Evolutionary conservation across 768 basidiomycete species (phyloP), one percentile per base, ranked within the genome.

Genomic region (Boletus vinaceobasis): DNA sequence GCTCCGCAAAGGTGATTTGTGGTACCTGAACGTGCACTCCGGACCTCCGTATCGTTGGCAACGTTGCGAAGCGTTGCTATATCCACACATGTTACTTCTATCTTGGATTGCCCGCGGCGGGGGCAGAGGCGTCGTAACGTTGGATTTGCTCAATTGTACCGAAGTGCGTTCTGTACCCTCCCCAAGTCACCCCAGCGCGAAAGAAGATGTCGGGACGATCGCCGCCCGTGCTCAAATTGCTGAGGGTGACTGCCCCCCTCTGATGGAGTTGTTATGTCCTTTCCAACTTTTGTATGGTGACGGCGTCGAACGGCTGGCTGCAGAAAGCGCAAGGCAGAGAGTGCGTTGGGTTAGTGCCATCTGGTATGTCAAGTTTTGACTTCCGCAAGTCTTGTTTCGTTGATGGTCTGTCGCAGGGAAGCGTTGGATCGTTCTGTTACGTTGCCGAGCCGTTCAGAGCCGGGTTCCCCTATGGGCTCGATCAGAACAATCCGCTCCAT

Each of bases 11-110:
- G 94, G 94, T 14, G 75, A 85, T 14, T 73, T 97, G 1, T 96
- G 91, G 87, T 97, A 93, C 66, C 82, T 97, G 50, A 96, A 97
- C 53, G 94, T 96, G 0, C 94, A 97, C 64, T 86, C 88, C 0
- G 66, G 81, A 5, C 83, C 87, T 21, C 88, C 89, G 0, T 93
- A 86, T 69, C 73, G 78, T 55, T 92, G 88, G 90, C 83, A 86
- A 72, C 79, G 90, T 58, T 93, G 84, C 64, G 89, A 90, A 65
- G 92, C 86, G 0, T 76, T 91, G 43, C 76, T 90, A 1, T 95
- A 89, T 64, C 90, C 84, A n/a, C 83, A 90, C 58, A 86, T 89
- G 74, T 77, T 97, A 3, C 73, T 94, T 2, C 77, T 97, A 4
- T 90, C 89, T 10, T 97, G 94, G 94, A 78, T 90, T 52, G 87